Conservation (phyloP, 1,284 basidiomycete species). For the Porphyrellus sp. region DNA sequence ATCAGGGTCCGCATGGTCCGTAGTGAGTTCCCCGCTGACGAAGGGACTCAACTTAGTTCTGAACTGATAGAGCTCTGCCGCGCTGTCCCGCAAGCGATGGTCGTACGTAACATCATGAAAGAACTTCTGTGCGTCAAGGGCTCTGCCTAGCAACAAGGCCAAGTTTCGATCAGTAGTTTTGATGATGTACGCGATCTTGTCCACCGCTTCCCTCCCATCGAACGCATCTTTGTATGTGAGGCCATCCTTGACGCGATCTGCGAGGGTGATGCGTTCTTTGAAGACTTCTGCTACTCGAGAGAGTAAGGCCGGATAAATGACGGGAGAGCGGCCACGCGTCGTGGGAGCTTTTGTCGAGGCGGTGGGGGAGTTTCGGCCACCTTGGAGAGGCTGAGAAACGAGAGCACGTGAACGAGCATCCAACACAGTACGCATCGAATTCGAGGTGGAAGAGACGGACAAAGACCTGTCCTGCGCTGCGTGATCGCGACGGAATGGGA, state of each 20-base stretch:
- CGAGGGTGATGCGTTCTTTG: constrained; percentile 72
- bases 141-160: constrained; percentile 89
- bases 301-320: constrained; percentile 92
- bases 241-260: constrained; percentile 89
- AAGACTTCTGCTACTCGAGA: constrained; percentile 95
- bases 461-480: constrained; percentile 63
- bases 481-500: constrained; percentile 52
- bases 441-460: constrained; percentile 67
- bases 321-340: constrained; percentile 50
- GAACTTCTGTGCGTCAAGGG: constrained; percentile 97
- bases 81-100: constrained; percentile 88
- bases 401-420: constrained; percentile 40
- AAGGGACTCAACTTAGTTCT: constrained; percentile 72
- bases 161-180: constrained; percentile 97
- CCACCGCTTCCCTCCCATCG: constrained; percentile 94
- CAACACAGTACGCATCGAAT: constrained; percentile 38
- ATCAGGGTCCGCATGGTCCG: constrained; percentile 25
- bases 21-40: constrained; percentile 68
- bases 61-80: constrained; percentile 93
- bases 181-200: constrained; percentile 96
- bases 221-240: constrained; percentile 96
- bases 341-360: constrained; percentile 38
- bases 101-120: constrained; percentile 99
- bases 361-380: constrained; percentile 50
- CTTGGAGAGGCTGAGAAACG: constrained; percentile 35